Evolutionary conservation across 1,139 yeast genomes (phyloP), one percentile per base, ranked within the genome.

Genomic region (Scheffersomyces insectosa): DNA sequence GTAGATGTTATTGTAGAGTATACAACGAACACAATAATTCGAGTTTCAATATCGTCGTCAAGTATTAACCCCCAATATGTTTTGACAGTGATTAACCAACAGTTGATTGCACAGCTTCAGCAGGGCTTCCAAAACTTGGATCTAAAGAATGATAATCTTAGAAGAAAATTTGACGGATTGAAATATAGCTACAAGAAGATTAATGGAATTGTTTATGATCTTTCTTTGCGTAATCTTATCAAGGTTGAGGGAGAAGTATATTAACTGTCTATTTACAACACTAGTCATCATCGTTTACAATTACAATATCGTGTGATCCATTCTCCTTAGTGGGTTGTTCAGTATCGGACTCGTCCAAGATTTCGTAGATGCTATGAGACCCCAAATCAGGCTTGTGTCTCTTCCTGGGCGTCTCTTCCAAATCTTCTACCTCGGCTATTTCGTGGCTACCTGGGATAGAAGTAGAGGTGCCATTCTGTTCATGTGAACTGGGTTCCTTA

Each of bases 161-260:
- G 70, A 43, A 58, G 66, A 42, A 62, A 56, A 40, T 64, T 52
- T 41, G 70, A 65, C 38, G 66, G 66, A 8, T 54, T 65, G 49
- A 65, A 65, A 51, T 65, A 65, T 43, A 59, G 49, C 42, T 54
- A 61, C 35, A 66, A 65, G 47, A 62, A 60, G 47, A 50, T 63
- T 28, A 65, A 65, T 42, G 59, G 60, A 23, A 55, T 65, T 27
- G 68, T 65, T 7, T 63, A 63, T 42, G 34, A 31, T 15, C 34
- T 31, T 12, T 31, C 34, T n/a, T 14, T 31, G 20, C 15, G 34
- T 20, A 20, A 20, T 6, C 25, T 20, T 7, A 20, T 20, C 25
- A 20, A 20, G 25, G 25, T 20, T 20, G 25, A 20, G 25, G 25
- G 25, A 20, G 25, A 20, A 20, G 25, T 20, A 20, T 20, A 20